A percentile compares a stretch with the other conserved stretches of the same genome.
Evolutionary conservation across 805 yeast genomes (phyloP).

Genomic region (Cyberlindnera veronae): DNA sequence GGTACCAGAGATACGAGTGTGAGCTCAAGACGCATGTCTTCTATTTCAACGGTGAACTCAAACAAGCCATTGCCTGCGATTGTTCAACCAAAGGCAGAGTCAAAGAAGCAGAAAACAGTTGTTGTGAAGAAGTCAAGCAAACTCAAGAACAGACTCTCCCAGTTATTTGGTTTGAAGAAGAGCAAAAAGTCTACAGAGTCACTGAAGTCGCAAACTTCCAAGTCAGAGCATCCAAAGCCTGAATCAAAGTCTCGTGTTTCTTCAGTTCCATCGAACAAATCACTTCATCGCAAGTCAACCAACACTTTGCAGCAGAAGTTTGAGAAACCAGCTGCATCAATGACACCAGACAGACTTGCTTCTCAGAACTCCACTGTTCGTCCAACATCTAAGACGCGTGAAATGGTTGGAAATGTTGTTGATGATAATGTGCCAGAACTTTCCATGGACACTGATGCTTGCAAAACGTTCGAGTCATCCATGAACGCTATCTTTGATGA

Average conservation of each 20-base stretch:
- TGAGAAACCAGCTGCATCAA: neutral
- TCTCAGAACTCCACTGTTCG: conserved; percentile 1
- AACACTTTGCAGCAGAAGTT: neutral
- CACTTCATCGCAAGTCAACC: neutral
- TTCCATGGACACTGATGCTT: conserved; percentile 15
- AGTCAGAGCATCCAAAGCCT: neutral
- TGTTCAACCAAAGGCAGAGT: conserved; percentile 2
- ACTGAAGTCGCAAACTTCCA: neutral
- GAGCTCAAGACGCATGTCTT: conserved; percentile 17
- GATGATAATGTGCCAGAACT: conserved; percentile 14
- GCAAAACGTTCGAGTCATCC: conserved; percentile 22
- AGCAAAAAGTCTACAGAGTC: conserved; percentile 2
- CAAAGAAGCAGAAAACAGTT: conserved; percentile 4
- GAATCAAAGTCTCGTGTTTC: neutral
- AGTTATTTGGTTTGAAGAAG: conserved; percentile 18
- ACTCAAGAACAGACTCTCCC: conserved; percentile 25
- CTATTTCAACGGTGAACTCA: conserved; percentile 20
- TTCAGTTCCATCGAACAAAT: neutral
- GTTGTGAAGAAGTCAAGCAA: conserved; percentile 11
- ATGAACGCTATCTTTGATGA: conserved; percentile 26
- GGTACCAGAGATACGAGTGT: conserved; percentile 17
- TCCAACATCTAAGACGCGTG: neutral
- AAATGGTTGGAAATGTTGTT: neutral
- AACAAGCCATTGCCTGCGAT: conserved; percentile 23
- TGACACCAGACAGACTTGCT: neutral